These are phyloP conservation scores for Pleomassaria siparia DNA, from an alignment of 2,329 filamentous ascomycete species.

Conservation along the genomic window DNA sequence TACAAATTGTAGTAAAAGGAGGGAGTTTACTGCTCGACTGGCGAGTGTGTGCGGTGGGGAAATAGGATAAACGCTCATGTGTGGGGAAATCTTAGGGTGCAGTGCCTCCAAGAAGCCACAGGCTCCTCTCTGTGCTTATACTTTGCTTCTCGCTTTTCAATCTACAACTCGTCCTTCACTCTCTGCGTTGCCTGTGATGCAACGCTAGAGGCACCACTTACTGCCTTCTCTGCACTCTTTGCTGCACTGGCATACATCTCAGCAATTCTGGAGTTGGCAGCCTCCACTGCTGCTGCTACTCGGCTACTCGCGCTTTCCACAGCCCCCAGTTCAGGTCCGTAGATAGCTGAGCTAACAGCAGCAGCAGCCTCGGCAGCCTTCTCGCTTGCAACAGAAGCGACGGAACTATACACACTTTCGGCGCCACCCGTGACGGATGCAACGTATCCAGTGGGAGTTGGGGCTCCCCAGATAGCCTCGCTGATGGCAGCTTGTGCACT, in stretches of 20 bases:
- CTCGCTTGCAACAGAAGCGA: conserved; percentile 49
- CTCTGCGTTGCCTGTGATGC: conserved; percentile 45
- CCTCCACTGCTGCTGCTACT: conserved; percentile 46
- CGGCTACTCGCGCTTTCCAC: conserved; percentile 49
- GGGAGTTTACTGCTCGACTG: background rate
- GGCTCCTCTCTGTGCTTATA: background rate
- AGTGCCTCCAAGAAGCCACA: background rate
- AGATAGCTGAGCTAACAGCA: conserved; percentile 48
- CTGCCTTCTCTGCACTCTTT: conserved; percentile 48
- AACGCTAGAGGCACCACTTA: conserved; percentile 46
- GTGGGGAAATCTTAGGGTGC: background rate
- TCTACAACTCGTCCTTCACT: conserved; percentile 57
- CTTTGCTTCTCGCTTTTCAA: background rate
- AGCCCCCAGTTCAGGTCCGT: conserved; percentile 51
- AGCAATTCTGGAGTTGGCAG: conserved; percentile 46
- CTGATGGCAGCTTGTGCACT: conserved; percentile 59
- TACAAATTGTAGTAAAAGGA: background rate
- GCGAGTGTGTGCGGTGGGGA: background rate
- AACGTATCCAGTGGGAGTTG: conserved; percentile 48
- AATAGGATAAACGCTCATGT: background rate
- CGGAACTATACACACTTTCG: conserved; percentile 48
- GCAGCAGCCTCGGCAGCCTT: conserved; percentile 38
- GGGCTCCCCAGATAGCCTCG: conserved; percentile 59
- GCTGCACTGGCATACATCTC: conserved; percentile 42
- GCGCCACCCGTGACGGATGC: conserved; percentile 50